Conservation (phyloP, 805 yeast genomes). For the Tetrapisispora namnaoensis region DNA sequence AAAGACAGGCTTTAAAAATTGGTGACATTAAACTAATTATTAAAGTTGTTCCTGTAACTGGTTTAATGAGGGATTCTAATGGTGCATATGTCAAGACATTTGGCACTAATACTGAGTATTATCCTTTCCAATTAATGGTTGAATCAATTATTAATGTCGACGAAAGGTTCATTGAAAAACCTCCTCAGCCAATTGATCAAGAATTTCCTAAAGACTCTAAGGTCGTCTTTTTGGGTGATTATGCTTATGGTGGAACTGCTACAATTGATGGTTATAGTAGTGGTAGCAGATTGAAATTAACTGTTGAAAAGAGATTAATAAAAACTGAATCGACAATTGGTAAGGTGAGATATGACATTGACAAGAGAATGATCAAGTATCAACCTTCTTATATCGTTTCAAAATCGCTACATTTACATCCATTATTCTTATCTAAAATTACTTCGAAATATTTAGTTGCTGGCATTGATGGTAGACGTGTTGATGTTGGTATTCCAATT, state of each 20-base stretch:
- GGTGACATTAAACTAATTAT: constrained; percentile 49
- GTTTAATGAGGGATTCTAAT: constrained; percentile 52
- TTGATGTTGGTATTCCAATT: constrained; percentile 73
- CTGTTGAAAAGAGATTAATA: constrained; percentile 41
- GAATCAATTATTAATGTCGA: constrained; percentile 67
- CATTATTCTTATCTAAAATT: constrained; percentile 63
- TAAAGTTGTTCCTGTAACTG: constrained; percentile 66
- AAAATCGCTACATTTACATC: constrained; percentile 44
- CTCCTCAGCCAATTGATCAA: constrained; percentile 66
- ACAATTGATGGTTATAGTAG: constrained; percentile 50
- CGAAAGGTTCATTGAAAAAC: constrained; percentile 55
- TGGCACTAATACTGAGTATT: constrained; percentile 40
- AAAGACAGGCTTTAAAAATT: constrained; percentile 52
- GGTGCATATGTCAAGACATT: constrained; percentile 80
- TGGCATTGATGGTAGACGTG: constrained; percentile 40
- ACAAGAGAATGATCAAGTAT: constrained; percentile 46
- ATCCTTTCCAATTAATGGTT: constrained; percentile 76
- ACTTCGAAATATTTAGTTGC: constrained; percentile 63
- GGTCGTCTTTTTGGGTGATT: constrained; percentile 73
- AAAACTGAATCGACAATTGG: constrained; percentile 61
- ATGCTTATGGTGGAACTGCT: constrained; percentile 80
- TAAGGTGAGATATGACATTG: constrained; percentile 45
- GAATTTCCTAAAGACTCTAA: constrained; percentile 71
- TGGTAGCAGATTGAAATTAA: constrained; percentile 36
- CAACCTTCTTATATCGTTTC: constrained; percentile 58